These are phyloP conservation scores for Periconia sp. DNA, from an alignment of 2,329 filamentous ascomycete species.

Conservation along the genomic window DNA sequence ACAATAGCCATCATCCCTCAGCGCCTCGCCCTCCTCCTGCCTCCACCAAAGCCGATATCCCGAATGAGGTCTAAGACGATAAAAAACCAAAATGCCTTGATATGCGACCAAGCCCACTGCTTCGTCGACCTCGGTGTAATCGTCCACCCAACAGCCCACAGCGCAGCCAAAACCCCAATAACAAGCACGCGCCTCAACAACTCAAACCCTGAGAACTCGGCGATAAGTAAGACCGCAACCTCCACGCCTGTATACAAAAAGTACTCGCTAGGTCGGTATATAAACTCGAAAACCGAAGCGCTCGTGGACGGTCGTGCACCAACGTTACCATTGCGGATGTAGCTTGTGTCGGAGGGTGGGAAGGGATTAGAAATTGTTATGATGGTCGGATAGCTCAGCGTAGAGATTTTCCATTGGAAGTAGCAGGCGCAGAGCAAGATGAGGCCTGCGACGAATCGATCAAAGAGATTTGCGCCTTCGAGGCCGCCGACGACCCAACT, in stretches of 20 bases:
- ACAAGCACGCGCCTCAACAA: constrained; percentile 9
- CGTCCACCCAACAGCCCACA: constrained; percentile 12
- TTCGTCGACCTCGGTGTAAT: constrained; percentile 9
- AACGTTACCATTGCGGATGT: background rate
- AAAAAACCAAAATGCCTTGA: constrained; percentile 10
- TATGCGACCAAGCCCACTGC: constrained; percentile 12
- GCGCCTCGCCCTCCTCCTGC: constrained; percentile 6
- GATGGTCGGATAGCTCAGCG: background rate
- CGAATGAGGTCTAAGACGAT: constrained; percentile 11
- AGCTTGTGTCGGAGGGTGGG: background rate
- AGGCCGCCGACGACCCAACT: constrained; percentile 6
- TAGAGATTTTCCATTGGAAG: constrained; percentile 11
- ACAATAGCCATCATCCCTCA: background rate
- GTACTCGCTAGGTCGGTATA: constrained; percentile 8
- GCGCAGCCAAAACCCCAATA: constrained; percentile 5
- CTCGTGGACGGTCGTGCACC: background rate
- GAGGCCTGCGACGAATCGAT: constrained; percentile 11
- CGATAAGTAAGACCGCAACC: background rate
- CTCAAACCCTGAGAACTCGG: constrained; percentile 6
- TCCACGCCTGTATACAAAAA: constrained; percentile 3
- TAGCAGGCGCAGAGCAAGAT: constrained; percentile 9
- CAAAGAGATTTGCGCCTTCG: constrained; percentile 11
- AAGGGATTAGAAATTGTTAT: background rate
- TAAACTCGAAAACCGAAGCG: background rate
- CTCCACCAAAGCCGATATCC: constrained; percentile 8